Conservation (phyloP, 768 basidiomycete genomes). For the Guyanaporus albipodus region DNA sequence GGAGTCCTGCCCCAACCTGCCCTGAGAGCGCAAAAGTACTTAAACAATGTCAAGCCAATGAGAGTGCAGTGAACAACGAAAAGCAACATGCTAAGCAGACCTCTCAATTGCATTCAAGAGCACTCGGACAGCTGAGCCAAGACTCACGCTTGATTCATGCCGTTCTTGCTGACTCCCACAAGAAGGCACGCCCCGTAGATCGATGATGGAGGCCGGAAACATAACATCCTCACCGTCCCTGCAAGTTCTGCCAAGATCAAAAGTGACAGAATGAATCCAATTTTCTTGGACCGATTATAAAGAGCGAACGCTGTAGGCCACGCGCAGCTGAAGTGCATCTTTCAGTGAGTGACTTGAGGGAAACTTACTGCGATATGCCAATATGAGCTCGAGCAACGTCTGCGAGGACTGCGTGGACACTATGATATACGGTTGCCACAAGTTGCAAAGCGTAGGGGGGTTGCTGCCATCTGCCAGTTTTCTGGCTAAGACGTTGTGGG, state of each 20-base stretch:
- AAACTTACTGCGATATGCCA: conserved; percentile 16
- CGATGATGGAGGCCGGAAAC: not conserved
- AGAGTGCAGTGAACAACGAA: conserved; percentile 15
- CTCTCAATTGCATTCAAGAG: not conserved
- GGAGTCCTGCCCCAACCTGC: conserved; percentile 16
- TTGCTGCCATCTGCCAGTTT: conserved; percentile 12
- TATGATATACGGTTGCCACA: conserved; percentile 10
- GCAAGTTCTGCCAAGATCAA: conserved; percentile 5
- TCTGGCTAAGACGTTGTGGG: conserved; percentile 12
- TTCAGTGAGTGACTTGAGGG: not conserved
- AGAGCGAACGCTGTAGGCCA: conserved; percentile 16
- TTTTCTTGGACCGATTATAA: conserved; percentile 13
- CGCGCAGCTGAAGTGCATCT: not conserved
- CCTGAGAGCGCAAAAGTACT: conserved; percentile 15
- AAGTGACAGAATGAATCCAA: conserved; percentile 5
- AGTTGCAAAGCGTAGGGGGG: conserved; percentile 2
- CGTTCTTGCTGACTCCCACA: not conserved
- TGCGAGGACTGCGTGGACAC: conserved; percentile 1
- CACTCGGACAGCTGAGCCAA: not conserved
- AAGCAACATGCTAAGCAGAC: conserved; percentile 10
- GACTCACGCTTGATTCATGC: conserved; percentile 9
- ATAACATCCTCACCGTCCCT: conserved; percentile 4
- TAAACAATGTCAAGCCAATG: conserved; percentile 16
- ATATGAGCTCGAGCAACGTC: conserved; percentile 14
- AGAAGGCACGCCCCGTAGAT: conserved; percentile 14